Evolutionary conservation across 106 monocot species (phyloP), one percentile per base, ranked within the genome.

Genomic region (Vanilla planifolia): DNA sequence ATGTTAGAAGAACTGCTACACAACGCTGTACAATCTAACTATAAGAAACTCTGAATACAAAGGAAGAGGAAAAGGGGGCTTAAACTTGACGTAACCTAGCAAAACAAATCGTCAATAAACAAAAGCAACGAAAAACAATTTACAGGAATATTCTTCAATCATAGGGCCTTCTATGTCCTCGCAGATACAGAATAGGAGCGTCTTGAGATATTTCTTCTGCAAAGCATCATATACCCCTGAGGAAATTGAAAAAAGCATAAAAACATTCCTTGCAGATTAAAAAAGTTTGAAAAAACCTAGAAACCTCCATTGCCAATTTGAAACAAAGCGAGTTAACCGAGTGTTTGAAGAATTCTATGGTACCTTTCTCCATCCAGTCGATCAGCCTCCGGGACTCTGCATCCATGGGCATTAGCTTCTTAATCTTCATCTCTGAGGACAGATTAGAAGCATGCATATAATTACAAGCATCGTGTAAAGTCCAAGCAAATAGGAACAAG

Each of bases 301-400:
- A 45, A 17, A 9, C 4, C 1, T 5, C 28, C 4, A 30, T 16
- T 53, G 50, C 8, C 15, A 3, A 28, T 4, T 5, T 3, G 20
- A 36, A 57, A 57, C 35, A 57, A 33, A 21, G 5, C 3, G 20
- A 1, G 33, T 37, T 16, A 32, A 29, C 21, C 8, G 19, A 24
- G 23, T 28, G 17, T 15, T 55, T 16, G 13, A 57, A 2, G 2
- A 57, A 14, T 53, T 53, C 19, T 22, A 33, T 3, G n/a, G 8
- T 63, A 91, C 96, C 96, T 96, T 91, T 84, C 79, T 96, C 96
- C 96, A 96, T 96, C 96, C 96, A 96, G 62, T 96, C 96, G 22
- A 96, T 96, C 15, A 96, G 69, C 60, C 96, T 78, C 60, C 96
- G 71, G 0, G 90, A 96, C 65, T 96, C 96, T 0, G 70, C 67